These are phyloP conservation scores for Austroboletus novae-zelandiae DNA, from an alignment of 1,284 basidiomycete species.

Conservation along the genomic window DNA sequence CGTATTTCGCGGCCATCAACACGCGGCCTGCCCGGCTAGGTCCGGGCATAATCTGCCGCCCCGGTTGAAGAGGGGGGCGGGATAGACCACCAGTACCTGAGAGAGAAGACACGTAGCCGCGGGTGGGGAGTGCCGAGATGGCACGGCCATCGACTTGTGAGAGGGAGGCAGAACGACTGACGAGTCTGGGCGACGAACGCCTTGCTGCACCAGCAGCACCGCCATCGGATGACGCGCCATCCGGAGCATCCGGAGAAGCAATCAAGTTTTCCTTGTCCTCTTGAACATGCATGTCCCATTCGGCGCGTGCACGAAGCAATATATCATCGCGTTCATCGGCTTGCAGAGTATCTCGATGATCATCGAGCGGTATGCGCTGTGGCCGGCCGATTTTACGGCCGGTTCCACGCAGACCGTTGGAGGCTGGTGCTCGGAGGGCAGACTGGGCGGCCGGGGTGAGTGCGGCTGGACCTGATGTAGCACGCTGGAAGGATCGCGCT, in stretches of 20 bases:
- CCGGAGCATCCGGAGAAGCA: constrained; percentile 23
- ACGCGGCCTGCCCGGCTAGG: constrained; percentile 36
- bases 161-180: constrained; percentile 31
- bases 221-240: constrained; percentile 25
- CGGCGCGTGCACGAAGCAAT: constrained; percentile 22
- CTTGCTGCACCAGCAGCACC: constrained; percentile 7
- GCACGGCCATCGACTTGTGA: constrained; percentile 34
- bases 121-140: constrained; percentile 32
- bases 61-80: constrained; percentile 30
- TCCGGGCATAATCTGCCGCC: constrained; percentile 37
- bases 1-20: constrained; percentile 35
- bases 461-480: constrained; percentile 53
- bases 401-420: constrained; percentile 35
- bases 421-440: constrained; percentile 23
- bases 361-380: constrained; percentile 43
- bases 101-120: constrained; percentile 30
- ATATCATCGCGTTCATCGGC: constrained; percentile 38
- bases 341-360: constrained; percentile 36
- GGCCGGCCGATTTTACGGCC: constrained; percentile 37
- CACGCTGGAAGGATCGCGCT: constrained; percentile 56
- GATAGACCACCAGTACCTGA: constrained; percentile 18
- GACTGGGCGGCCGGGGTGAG: constrained; percentile 33
- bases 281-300: constrained; percentile 29
- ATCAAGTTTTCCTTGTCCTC: constrained; percentile 34
- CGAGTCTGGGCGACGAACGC: constrained; percentile 26